Evolutionary conservation across 805 yeast species (phyloP).

Genomic region (Kluyveromyces lactis): DNA sequence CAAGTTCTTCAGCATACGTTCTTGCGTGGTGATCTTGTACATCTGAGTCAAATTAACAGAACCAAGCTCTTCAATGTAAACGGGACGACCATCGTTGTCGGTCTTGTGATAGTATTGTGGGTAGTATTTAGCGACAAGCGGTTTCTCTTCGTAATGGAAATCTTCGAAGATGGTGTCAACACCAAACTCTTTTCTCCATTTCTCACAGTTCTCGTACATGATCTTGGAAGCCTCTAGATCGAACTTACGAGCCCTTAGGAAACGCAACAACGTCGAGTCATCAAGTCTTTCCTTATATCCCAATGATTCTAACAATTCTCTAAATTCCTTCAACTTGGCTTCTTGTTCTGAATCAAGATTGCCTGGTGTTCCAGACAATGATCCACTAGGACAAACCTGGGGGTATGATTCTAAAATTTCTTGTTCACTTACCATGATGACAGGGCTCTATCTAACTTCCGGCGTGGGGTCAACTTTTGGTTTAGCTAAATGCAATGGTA

Average conservation of each 20-base stretch:
- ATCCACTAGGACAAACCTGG: conserved; percentile 52
- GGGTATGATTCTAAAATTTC: conserved; percentile 51
- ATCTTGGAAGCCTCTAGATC: conserved; percentile 68
- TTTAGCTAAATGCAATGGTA: too few relatives aligned
- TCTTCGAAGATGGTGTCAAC: conserved; percentile 78
- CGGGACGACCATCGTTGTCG: conserved; percentile 95
- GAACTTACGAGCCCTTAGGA: conserved; percentile 91
- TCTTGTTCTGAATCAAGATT: conserved; percentile 63
- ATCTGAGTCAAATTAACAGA: conserved; percentile 81
- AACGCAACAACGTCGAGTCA: conserved; percentile 76
- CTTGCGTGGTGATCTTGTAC: conserved; percentile 90
- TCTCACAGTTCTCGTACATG: conserved; percentile 83
- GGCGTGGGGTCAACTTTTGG: too few relatives aligned
- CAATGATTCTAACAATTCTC: conserved; percentile 45
- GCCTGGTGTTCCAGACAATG: conserved; percentile 75
- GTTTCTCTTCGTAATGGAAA: conserved; percentile 90
- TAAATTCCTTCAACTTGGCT: conserved; percentile 48
- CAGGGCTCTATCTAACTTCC: too few relatives aligned
- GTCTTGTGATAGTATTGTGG: conserved; percentile 98
- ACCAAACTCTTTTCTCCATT: conserved; percentile 85
- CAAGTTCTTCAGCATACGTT: conserved; percentile 89
- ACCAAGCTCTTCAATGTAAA: conserved; percentile 90
- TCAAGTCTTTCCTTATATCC: conserved; percentile 78
- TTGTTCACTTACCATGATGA: conserved; percentile 13
- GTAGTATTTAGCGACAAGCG: conserved; percentile 77